phyloP scores from a whole-genome alignment of 2,329 filamentous ascomycete genomes.

The Sclerotinia nivalis region DNA sequence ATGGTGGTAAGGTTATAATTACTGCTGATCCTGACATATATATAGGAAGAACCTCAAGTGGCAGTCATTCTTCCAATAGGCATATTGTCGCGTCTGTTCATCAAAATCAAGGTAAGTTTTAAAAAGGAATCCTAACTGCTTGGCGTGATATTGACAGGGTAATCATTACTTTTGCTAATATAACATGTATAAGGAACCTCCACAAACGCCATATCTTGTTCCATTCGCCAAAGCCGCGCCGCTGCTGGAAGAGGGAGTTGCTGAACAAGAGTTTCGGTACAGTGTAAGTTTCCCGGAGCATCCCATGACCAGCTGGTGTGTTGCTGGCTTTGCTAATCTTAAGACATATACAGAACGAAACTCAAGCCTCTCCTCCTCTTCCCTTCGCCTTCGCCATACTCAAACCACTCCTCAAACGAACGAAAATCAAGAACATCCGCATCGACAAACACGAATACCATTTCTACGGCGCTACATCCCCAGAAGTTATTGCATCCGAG shows the following conservation, averaged over 20 bases:
- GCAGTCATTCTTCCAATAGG: not conserved
- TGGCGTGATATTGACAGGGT: not conserved
- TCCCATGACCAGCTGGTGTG: too few species aligned
- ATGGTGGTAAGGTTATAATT: not conserved
- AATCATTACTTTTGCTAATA: not conserved
- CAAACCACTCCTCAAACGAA: not conserved
- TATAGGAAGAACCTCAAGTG: not conserved
- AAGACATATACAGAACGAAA: not conserved
- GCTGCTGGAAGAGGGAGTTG: not conserved
- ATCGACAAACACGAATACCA: not conserved
- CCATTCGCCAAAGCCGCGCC: not conserved
- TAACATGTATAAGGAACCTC: not conserved
- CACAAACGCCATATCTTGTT: not conserved
- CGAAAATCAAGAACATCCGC: not conserved
- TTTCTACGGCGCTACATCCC: slow-evolving; percentile 5
- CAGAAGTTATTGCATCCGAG: not conserved
- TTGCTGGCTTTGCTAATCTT: not conserved
- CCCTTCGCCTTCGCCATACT: not conserved
- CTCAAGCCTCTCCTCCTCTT: not conserved
- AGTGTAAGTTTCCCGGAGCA: not conserved
- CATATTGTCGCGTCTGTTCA: not conserved
- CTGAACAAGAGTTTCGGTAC: not conserved
- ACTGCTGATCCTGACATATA: not conserved
- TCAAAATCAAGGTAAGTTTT: not conserved
- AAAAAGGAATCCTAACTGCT: not conserved